Evolutionary conservation across 2,329 filamentous ascomycete genomes (phyloP).

Genomic region (Amesomyces nigricolor): DNA sequence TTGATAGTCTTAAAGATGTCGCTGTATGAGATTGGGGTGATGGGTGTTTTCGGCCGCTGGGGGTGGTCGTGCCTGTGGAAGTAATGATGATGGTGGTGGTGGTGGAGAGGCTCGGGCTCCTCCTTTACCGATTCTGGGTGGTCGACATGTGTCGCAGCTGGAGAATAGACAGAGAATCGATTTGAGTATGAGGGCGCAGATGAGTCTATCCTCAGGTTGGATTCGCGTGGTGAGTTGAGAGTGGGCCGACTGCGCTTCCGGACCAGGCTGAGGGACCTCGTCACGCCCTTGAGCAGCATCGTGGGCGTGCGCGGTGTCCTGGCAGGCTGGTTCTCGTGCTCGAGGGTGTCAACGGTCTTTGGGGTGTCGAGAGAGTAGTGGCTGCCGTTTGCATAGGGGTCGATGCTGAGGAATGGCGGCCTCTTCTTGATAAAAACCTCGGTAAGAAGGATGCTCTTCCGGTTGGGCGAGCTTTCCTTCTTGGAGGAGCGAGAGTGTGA

Average conservation of each 20-base stretch:
- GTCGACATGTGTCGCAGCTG: constrained; percentile 24
- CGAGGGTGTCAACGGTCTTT: constrained; percentile 21
- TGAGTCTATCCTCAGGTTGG: constrained; percentile 9
- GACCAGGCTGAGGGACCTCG: constrained; percentile 48
- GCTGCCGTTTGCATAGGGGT: constrained; percentile 45
- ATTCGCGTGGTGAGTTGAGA: constrained; percentile 31
- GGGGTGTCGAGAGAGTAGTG: constrained; percentile 30
- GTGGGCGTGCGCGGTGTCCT: constrained; percentile 38
- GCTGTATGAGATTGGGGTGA: constrained; percentile 41
- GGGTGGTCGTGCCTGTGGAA: not conserved
- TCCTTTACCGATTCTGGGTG: constrained; percentile 23
- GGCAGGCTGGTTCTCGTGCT: constrained; percentile 32
- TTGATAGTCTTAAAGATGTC: constrained; percentile 42
- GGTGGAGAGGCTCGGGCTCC: constrained; percentile 17
- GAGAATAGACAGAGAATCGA: not conserved
- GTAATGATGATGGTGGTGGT: constrained; percentile 3
- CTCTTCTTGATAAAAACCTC: constrained; percentile 32
- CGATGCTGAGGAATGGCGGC: constrained; percentile 48
- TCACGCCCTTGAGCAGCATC: constrained; percentile 42
- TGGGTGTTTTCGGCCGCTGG: constrained; percentile 26
- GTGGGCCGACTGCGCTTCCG: constrained; percentile 50
- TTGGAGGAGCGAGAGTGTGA: not conserved
- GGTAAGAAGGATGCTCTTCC: constrained; percentile 41
- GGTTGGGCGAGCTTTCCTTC: constrained; percentile 33
- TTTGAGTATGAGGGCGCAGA: not conserved